Base-by-base conservation (phyloP, 805 yeast genomes). In the Zygotorulaspora danielsina region DNA sequence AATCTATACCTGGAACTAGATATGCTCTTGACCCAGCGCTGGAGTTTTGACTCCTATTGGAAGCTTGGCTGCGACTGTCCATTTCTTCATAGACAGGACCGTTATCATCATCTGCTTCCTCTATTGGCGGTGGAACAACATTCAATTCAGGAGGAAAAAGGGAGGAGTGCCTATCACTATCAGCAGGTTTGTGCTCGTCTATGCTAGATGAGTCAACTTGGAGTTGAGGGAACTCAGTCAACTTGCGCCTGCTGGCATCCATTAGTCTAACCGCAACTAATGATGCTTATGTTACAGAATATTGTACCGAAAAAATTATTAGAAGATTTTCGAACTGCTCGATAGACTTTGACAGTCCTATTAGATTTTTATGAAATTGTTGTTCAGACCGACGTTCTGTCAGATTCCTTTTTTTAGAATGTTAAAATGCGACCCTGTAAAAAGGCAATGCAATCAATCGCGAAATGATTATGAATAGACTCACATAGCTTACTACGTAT, bases 171-270 rank as follows among this genome's bases (percentile, higher is more conserved):
- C 26, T 38, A 8, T 34, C 42, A 21, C 20, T 34, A 8, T 20
- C 13, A 3, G 8, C 24, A 18, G 13, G 19, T 8, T 10, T 24
- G 8, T 9, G 25, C 24, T 31, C 43, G 17, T 39, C 36, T 3
- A 32, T 25, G 17, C 22, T 30, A 6, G 27, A 39, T 29, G 13
- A 31, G 7, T 32, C 31, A 18, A 19, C 25, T 2, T 32, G 36
- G 7, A 49, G 50, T 27, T 52, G 57, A 18, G 49, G 52, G 16
- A 48, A 45, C 4, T 46, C 49, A 2, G 58, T 51, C 8, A 53
- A 37, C 15, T 45, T 45, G 34, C 58, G 49, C 27, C 45, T 50
- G 21, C 32, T 31, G 30, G 28, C 31, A 27, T 27, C 31, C 31
- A 27, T 34, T 16, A 38, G n/a, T 17, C 26, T 17, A 31, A 30